Percentiles rank a stretch among this genome's conserved stretches.
These are phyloP conservation scores for Ophiostoma sp. DNA, from an alignment of 2,329 filamentous ascomycete genomes.

Conservation along the genomic window DNA sequence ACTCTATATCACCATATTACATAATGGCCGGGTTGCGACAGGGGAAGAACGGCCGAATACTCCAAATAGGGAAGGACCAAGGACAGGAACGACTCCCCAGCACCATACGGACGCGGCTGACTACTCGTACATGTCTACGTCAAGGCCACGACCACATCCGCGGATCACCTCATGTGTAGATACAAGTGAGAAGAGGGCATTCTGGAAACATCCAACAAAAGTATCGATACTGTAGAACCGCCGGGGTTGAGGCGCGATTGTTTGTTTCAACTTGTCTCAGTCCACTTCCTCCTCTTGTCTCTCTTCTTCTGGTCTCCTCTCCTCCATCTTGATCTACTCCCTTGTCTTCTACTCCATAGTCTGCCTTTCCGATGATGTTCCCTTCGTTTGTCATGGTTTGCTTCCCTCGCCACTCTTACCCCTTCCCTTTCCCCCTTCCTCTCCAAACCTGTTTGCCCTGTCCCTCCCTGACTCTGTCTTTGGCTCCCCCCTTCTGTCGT, in stretches of 20 bases:
- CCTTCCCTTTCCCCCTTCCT: no score
- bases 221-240: constrained; percentile 5
- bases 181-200: not conserved
- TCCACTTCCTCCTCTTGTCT: not conserved
- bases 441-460: no score
- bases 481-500: not conserved
- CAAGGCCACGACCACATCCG: no score
- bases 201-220: not conserved
- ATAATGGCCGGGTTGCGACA: no score
- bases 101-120: no score
- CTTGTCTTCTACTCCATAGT: not conserved
- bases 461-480: no score
- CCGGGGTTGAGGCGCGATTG: constrained; percentile 3
- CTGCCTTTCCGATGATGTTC: not conserved
- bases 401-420: no score
- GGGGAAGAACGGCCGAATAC: no score
- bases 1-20: not conserved
- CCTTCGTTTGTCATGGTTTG: not conserved
- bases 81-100: no score
- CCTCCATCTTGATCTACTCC: not conserved
- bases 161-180: not conserved
- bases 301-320: not conserved
- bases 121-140: no score
- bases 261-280: not conserved
- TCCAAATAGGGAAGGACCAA: no score